Evolutionary conservation across 2,329 filamentous ascomycete species (phyloP).

Genomic region (Lasiodiplodia gonubiensis): DNA sequence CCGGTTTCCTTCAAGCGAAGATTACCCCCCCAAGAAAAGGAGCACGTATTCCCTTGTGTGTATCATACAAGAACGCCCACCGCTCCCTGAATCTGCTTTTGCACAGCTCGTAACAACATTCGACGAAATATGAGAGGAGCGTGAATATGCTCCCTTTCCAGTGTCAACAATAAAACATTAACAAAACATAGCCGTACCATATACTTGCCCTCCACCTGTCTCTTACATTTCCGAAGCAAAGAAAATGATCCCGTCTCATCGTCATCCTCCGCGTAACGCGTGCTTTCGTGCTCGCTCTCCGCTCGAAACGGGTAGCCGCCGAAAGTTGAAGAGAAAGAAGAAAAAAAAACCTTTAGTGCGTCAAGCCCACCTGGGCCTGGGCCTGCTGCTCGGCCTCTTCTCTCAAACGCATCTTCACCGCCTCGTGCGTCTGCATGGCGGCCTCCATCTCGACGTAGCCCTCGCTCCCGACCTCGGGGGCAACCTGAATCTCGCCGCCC

Average conservation of each 20-base stretch:
- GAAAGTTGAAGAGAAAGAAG: not conserved
- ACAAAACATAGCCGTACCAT: not conserved
- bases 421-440: constrained; percentile 13
- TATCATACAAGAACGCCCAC: not conserved
- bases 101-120: not conserved
- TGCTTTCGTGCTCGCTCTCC: not conserved
- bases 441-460: constrained; percentile 20
- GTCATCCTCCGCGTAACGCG: too few species aligned
- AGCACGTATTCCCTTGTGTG: too few species aligned
- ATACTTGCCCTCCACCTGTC: not conserved
- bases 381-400: constrained; percentile 24
- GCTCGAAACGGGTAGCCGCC: too few species aligned
- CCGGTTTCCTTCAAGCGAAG: too few species aligned
- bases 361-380: constrained; percentile 20
- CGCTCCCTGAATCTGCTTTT: not conserved
- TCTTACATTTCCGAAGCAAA: not conserved
- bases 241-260: not conserved
- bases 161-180: not conserved
- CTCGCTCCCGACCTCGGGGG: not conserved
- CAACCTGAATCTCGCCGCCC: not conserved
- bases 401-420: constrained; percentile 6
- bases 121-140: not conserved
- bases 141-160: not conserved
- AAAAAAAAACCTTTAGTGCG: not conserved
- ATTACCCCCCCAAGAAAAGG: too few species aligned